phyloP scores from a whole-genome alignment of 495 filamentous ascomycete genomes.

The Lasiosphaeria miniovina region DNA sequence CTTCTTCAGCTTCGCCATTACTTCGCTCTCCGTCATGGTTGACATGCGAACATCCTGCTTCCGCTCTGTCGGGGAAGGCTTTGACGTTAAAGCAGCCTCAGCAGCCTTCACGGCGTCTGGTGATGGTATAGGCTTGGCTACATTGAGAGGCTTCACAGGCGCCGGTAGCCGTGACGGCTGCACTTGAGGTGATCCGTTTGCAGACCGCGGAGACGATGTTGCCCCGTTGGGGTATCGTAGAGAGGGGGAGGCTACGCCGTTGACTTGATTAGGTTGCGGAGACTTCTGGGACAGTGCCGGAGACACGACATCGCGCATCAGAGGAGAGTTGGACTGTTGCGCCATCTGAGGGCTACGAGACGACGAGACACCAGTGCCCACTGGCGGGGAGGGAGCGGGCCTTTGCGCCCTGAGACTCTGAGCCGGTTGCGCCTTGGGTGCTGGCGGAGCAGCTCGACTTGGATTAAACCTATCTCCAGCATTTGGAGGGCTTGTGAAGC shows the following conservation, averaged over 20 bases:
- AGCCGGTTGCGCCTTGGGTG: slow-evolving; percentile 54
- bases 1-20: slow-evolving; percentile 90
- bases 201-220: slow-evolving; percentile 26
- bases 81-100: slow-evolving; percentile 74
- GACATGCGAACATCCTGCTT: slow-evolving; percentile 94
- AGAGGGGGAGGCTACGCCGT: slow-evolving; percentile 15
- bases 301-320: slow-evolving; percentile 22
- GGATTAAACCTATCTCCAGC: slow-evolving; percentile 74
- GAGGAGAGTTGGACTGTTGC: slow-evolving; percentile 40
- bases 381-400: slow-evolving; percentile 51
- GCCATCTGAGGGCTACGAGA: slow-evolving; percentile 35
- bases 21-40: slow-evolving; percentile 91
- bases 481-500: slow-evolving; percentile 42
- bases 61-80: slow-evolving; percentile 62
- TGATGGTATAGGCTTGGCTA: slow-evolving; percentile 69
- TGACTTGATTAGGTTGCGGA: slow-evolving; percentile 28
- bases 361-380: slow-evolving; percentile 24
- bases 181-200: slow-evolving; percentile 39
- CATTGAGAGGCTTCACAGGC: slow-evolving; percentile 86
- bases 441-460: slow-evolving; percentile 62
- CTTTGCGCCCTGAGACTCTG: slow-evolving; percentile 50
- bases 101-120: slow-evolving; percentile 72
- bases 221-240: slow-evolving; percentile 40
- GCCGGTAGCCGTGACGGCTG: slow-evolving; percentile 59
- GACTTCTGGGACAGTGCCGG: slow-evolving; percentile 24